Evolutionary conservation across 2,329 filamentous ascomycete genomes (phyloP).

Genomic region (Hypoxylon sp.): DNA sequence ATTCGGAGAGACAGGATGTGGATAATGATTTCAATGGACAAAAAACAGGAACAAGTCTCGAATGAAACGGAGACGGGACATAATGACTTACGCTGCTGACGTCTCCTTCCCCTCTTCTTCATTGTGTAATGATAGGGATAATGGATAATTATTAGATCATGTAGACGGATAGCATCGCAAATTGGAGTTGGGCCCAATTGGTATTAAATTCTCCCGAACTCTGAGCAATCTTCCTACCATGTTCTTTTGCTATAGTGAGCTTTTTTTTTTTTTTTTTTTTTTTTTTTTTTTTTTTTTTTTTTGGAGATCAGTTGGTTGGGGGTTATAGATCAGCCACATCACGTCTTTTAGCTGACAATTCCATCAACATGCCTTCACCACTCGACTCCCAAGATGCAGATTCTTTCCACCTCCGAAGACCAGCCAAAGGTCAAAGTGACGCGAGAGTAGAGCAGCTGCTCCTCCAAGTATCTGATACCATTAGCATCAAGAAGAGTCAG

Average conservation of each 20-base stretch:
- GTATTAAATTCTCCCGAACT: conserved; percentile 14
- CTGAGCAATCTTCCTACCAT: conserved; percentile 1
- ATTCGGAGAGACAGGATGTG: background rate
- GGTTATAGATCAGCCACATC: background rate
- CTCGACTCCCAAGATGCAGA: conserved; percentile 58
- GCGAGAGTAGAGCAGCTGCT: conserved; percentile 63
- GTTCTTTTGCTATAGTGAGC: conserved; percentile 2
- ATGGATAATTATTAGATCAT: conserved; percentile 31
- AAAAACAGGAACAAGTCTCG: background rate
- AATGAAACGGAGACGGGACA: conserved; percentile 7
- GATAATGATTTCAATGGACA: background rate
- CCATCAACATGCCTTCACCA: conserved; percentile 47
- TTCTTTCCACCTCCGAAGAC: conserved; percentile 54
- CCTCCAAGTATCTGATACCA: conserved; percentile 62
- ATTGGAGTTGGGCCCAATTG: conserved; percentile 25
- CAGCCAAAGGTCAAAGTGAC: conserved; percentile 68
- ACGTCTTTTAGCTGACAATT: background rate
- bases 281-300: too few species aligned
- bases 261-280: too few species aligned
- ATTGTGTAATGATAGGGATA: conserved; percentile 33
- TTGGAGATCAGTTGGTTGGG: too few species aligned
- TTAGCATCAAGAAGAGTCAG: conserved; percentile 53
- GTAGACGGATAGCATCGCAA: conserved; percentile 30
- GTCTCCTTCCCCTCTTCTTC: conserved; percentile 18
- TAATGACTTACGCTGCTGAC: conserved; percentile 39